These are phyloP conservation scores for Colletotrichum karsti DNA, from an alignment of 2,329 filamentous ascomycete genomes.

Conservation along the genomic window DNA sequence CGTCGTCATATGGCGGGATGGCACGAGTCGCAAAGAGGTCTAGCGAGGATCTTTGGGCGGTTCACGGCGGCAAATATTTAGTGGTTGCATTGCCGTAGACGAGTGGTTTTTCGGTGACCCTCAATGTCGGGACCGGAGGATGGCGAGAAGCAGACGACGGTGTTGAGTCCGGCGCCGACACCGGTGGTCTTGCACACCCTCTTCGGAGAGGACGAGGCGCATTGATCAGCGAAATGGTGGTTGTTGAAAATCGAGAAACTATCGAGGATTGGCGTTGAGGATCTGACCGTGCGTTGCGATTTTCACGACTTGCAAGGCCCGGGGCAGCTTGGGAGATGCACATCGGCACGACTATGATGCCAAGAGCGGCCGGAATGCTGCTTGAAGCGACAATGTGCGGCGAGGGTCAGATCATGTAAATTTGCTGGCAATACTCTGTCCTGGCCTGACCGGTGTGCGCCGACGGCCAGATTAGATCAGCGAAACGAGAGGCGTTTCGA, in stretches of 20 bases:
- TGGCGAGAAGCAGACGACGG: neutral
- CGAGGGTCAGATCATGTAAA: constrained; percentile 9
- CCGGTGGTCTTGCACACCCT: neutral
- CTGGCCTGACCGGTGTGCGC: constrained; percentile 10
- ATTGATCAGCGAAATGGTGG: neutral
- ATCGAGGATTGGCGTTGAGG: neutral
- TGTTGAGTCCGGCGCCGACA: neutral
- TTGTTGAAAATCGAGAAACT: neutral
- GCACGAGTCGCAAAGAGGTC: neutral
- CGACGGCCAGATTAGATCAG: constrained; percentile 8
- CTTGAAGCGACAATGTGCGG: neutral
- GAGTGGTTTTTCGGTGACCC: neutral
- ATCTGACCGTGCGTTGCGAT: neutral
- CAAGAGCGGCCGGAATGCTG: neutral
- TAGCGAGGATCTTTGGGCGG: too few relatives aligned
- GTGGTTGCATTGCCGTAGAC: neutral
- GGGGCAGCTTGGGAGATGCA: neutral
- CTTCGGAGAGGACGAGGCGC: constrained; percentile 14
- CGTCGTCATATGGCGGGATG: neutral
- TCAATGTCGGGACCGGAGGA: neutral
- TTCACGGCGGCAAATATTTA: neutral
- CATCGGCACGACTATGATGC: neutral
- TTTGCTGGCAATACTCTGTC: too few relatives aligned
- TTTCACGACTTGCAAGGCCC: neutral
- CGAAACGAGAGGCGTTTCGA: neutral